These are phyloP conservation scores for Komagataella phaffii DNA, from an alignment of 805 yeast species.

Conservation along the genomic window DNA sequence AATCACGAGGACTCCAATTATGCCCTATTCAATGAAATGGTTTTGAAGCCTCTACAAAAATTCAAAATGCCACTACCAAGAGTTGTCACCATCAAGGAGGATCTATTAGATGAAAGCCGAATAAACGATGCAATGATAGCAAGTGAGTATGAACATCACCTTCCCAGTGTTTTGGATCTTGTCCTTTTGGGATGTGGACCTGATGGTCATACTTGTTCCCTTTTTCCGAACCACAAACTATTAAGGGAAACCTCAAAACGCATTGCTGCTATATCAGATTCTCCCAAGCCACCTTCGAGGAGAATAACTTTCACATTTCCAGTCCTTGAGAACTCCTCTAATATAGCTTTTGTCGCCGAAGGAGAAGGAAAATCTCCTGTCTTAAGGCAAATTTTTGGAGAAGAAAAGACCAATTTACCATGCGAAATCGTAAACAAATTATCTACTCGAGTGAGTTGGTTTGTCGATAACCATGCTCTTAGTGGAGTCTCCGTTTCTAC, in stretches of 20 bases:
- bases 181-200: constrained; percentile 86
- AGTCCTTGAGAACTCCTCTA: constrained; percentile 37
- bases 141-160: constrained; percentile 38
- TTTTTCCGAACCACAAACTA: constrained; percentile 75
- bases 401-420: constrained; percentile 40
- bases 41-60: constrained; percentile 33
- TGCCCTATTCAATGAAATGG: constrained; percentile 58
- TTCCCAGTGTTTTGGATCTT: constrained; percentile 52
- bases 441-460: constrained; percentile 57
- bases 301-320: constrained; percentile 85
- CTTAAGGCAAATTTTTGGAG: constrained; percentile 55
- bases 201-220: constrained; percentile 90
- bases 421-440: constrained; percentile 60
- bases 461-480: constrained; percentile 70
- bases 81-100: constrained; percentile 52
- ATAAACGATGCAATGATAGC: constrained; percentile 45
- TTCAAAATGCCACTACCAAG: constrained; percentile 36
- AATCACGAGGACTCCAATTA: constrained; percentile 77
- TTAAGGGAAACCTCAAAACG: constrained; percentile 36
- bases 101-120: constrained; percentile 41
- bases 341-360: constrained; percentile 76
- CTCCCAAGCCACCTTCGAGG: constrained; percentile 91
- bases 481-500: constrained; percentile 31
- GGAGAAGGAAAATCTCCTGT: constrained; percentile 75
- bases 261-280: constrained; percentile 60